phyloP scores from a whole-genome alignment of 2,329 filamentous ascomycete species.

The Clathrospora elynae region DNA sequence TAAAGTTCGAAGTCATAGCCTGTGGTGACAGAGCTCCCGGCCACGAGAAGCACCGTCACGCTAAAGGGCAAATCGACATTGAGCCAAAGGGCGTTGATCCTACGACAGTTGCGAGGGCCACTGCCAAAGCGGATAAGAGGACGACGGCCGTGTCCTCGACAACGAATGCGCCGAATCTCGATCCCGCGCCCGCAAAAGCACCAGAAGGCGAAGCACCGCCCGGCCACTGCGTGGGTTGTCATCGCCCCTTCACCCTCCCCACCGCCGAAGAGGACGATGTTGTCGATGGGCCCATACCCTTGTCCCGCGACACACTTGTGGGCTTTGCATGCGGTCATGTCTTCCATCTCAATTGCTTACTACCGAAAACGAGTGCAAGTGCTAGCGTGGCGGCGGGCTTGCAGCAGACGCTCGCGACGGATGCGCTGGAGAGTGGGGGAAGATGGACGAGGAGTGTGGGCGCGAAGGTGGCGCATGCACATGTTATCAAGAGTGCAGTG shows the following conservation, averaged over 20 bases:
- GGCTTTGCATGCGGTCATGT: constrained; percentile 84
- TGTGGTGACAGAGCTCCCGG: constrained; percentile 43
- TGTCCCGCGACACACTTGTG: constrained; percentile 67
- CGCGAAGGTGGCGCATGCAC: constrained; percentile 58
- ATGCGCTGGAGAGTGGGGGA: constrained; percentile 53
- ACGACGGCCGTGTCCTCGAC: constrained; percentile 30
- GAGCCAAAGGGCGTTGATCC: constrained; percentile 38
- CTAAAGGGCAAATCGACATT: constrained; percentile 33
- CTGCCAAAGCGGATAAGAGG: constrained; percentile 27
- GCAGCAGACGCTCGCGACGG: constrained; percentile 48
- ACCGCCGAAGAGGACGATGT: constrained; percentile 39
- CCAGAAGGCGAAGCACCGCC: constrained; percentile 35
- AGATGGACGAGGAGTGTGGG: constrained; percentile 70
- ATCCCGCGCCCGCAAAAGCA: constrained; percentile 27
- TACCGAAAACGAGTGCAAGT: constrained; percentile 55
- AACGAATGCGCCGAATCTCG: constrained; percentile 24
- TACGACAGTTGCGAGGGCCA: constrained; percentile 28
- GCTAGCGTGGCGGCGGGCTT: constrained; percentile 50
- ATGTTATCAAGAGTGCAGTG: constrained; percentile 84
- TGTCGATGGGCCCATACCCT: constrained; percentile 31
- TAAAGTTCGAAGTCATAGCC: constrained; percentile 79
- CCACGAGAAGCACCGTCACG: constrained; percentile 17
- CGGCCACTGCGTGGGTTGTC: constrained; percentile 45
- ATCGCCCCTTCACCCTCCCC: constrained; percentile 38
- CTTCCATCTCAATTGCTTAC: constrained; percentile 75